Evolutionary conservation across 2,329 filamentous ascomycete species (phyloP).

Genomic region (Cercospora sp.): DNA sequence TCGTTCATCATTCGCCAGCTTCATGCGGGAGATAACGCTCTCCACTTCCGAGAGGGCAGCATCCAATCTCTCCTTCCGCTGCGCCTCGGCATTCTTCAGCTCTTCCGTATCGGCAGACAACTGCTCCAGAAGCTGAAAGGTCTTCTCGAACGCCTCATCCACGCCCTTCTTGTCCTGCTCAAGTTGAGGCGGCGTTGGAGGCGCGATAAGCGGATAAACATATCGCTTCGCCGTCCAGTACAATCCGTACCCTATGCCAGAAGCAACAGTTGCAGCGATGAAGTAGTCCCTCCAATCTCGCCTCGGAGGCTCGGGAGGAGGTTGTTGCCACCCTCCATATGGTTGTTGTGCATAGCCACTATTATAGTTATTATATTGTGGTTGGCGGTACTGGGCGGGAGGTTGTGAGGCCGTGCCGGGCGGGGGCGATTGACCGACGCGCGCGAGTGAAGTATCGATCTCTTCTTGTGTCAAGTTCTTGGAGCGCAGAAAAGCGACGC

Average conservation of each 20-base stretch:
- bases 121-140: constrained; percentile 88
- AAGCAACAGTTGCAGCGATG: constrained; percentile 96
- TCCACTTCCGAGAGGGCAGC: constrained; percentile 80
- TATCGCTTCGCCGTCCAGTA: constrained; percentile 93
- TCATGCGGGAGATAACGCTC: constrained; percentile 75
- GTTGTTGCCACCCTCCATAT: constrained; percentile 44
- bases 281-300: constrained; percentile 99
- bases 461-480: constrained; percentile 98
- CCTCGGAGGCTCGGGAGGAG: constrained; percentile 62
- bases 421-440: constrained; percentile 62
- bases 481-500: constrained; percentile 86
- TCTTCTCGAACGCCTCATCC: constrained; percentile 88
- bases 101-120: constrained; percentile 84
- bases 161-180: constrained; percentile 92
- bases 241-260: constrained; percentile 83
- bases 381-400: constrained; percentile 39
- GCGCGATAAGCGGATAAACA: constrained; percentile 83
- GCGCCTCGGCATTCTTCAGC: constrained; percentile 82
- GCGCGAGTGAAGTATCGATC: constrained; percentile 78
- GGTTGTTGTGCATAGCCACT: constrained; percentile 43
- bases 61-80: constrained; percentile 81
- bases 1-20: constrained; percentile 74
- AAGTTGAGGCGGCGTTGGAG: constrained; percentile 88
- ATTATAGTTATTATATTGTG: constrained; percentile 39
- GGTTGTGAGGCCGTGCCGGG: constrained; percentile 49